phyloP scores from a whole-genome alignment of 352 stramenopile species.

The Phytophthora boehmeriae region DNA sequence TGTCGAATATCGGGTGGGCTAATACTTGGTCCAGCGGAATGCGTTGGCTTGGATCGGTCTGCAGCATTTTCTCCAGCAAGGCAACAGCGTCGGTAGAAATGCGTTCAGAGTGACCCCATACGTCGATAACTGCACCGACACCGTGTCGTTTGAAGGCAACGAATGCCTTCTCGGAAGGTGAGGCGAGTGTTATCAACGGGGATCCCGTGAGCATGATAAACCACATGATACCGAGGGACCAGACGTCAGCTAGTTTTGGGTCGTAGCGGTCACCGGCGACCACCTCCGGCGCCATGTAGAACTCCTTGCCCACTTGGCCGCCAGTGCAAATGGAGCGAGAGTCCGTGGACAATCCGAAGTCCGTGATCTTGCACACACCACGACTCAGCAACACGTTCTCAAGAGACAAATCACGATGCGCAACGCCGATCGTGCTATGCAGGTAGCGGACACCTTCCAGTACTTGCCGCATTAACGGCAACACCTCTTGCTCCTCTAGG shows the following conservation, averaged over 20 bases:
- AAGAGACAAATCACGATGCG: conserved; percentile 58
- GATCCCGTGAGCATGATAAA: conserved; percentile 75
- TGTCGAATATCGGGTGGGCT: conserved; percentile 2
- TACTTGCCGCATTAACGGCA: conserved; percentile 47
- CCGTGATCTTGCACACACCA: conserved; percentile 52
- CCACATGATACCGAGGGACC: conserved; percentile 68
- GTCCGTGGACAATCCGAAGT: conserved; percentile 57
- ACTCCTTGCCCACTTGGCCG: conserved; percentile 57
- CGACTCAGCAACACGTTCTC: conserved; percentile 55
- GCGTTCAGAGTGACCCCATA: conserved; percentile 28
- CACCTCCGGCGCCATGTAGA: conserved; percentile 72
- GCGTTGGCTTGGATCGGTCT: conserved; percentile 28
- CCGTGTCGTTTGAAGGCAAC: conserved; percentile 21
- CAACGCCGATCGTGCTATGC: conserved; percentile 39
- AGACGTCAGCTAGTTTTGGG: conserved; percentile 55
- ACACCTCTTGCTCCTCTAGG: conserved; percentile 32
- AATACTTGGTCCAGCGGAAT: conserved; percentile 23
- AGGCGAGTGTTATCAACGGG: conserved; percentile 45
- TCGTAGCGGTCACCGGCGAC: conserved; percentile 49
- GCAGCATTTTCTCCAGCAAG: conserved; percentile 40
- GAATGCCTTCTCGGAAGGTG: conserved; percentile 35
- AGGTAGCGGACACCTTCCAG: conserved; percentile 48
- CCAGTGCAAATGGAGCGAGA: conserved; percentile 21
- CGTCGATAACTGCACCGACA: conserved; percentile 35
- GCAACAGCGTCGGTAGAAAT: conserved; percentile 18